phyloP scores from a whole-genome alignment of 345 rosid genomes.

The Arabis hirsuta region DNA sequence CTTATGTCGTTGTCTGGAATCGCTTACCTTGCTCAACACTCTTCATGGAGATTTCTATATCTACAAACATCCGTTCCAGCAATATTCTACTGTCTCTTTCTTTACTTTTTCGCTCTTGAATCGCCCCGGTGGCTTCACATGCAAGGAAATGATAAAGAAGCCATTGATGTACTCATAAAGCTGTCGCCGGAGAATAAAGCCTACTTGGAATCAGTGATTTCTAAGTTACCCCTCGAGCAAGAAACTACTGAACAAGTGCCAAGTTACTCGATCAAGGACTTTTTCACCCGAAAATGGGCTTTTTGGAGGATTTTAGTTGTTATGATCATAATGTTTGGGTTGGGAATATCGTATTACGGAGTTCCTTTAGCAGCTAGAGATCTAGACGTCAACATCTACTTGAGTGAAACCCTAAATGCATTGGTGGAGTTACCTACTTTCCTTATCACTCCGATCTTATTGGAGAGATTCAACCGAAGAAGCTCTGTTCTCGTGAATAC shows the following conservation, averaged over 20 bases:
- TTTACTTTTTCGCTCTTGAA: slow-evolving; percentile 46
- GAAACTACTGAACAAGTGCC: slow-evolving; percentile 1
- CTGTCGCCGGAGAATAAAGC: slow-evolving; percentile 21
- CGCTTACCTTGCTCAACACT: slow-evolving; percentile 41
- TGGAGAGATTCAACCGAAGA: slow-evolving; percentile 47
- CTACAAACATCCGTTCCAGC: slow-evolving; percentile 49
- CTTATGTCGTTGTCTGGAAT: slow-evolving; percentile 56
- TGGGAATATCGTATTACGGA: slow-evolving; percentile 55
- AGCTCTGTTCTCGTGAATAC: slow-evolving; percentile 44
- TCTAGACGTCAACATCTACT: slow-evolving; percentile 47
- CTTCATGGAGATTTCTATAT: slow-evolving; percentile 60
- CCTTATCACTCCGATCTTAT: slow-evolving; percentile 40
- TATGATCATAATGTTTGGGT: slow-evolving; percentile 50
- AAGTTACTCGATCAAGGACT: slow-evolving; percentile 34
- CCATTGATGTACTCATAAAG: slow-evolving; percentile 36
- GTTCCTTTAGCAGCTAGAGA: slow-evolving; percentile 53
- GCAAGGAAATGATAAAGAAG: slow-evolving; percentile 49
- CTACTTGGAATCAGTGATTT: slow-evolving; percentile 32
- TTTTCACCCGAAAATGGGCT: slow-evolving; percentile 36
- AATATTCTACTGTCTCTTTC: slow-evolving; percentile 41
- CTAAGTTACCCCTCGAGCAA: slow-evolving; percentile 9
- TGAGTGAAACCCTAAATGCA: slow-evolving; percentile 53
- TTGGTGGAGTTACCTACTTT: slow-evolving; percentile 50
- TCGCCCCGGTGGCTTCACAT: slow-evolving; percentile 65
- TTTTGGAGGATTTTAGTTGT: slow-evolving; percentile 26